Percentiles rank a stretch among this genome's conserved stretches.
Evolutionary conservation across 257 asterid species (phyloP).

Genomic region (Hygrophila difformis): DNA sequence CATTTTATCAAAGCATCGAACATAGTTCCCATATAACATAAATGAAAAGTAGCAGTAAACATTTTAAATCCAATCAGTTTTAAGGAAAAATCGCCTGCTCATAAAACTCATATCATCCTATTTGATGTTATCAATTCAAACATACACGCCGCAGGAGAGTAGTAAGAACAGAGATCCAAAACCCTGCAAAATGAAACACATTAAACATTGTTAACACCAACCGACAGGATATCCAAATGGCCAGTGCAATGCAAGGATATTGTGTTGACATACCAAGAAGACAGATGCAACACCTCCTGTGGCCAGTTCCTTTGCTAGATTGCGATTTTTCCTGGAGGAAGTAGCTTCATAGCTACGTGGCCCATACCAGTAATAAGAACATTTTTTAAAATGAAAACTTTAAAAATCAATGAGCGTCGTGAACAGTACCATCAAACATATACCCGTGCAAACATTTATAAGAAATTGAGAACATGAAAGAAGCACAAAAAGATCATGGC

Average conservation of each 20-base stretch:
- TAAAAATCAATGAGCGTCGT: too few species aligned
- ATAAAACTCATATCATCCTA: slow-evolving; percentile 15
- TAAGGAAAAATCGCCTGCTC: slow-evolving; percentile 3
- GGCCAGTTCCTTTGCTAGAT: slow-evolving; percentile 72
- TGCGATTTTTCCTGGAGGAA: slow-evolving; percentile 75
- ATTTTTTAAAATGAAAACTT: background rate
- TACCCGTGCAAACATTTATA: too few species aligned
- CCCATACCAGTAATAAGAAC: background rate
- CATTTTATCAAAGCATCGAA: too few species aligned
- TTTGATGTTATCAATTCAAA: slow-evolving; percentile 31
- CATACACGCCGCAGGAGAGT: slow-evolving; percentile 91
- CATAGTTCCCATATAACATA: too few species aligned
- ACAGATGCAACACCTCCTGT: slow-evolving; percentile 86
- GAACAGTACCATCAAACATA: too few species aligned
- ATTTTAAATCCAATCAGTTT: slow-evolving; percentile 12
- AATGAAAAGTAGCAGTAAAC: slow-evolving; percentile 5
- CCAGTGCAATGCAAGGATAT: background rate
- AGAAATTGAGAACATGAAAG: slow-evolving; percentile 1
- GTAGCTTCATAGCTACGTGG: slow-evolving; percentile 89
- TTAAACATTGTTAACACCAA: slow-evolving; percentile 11
- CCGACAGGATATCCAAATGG: background rate
- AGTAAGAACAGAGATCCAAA: slow-evolving; percentile 93
- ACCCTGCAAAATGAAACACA: slow-evolving; percentile 52
- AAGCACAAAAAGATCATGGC: too few species aligned
- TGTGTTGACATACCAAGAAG: slow-evolving; percentile 52